Evolutionary conservation across 2,329 filamentous ascomycete species (phyloP).

Genomic region (Cercospora sp.): DNA sequence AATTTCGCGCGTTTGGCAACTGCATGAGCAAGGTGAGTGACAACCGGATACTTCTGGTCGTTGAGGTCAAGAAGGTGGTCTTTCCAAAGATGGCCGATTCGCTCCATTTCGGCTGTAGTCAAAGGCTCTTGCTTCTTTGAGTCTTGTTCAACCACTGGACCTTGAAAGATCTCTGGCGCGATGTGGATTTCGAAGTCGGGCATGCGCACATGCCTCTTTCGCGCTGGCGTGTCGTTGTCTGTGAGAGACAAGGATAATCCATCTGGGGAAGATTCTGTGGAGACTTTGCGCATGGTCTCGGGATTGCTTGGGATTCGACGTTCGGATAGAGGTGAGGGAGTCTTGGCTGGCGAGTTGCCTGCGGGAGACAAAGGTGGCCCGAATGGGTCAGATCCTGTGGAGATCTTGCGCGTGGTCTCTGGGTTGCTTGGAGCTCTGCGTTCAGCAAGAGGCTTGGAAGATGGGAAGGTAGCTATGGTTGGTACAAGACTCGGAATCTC

Average conservation of each 20-base stretch:
- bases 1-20: slow-evolving; percentile 16
- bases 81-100: slow-evolving; percentile 7
- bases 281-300: not conserved
- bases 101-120: slow-evolving; percentile 4
- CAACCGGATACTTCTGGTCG: slow-evolving; percentile 20
- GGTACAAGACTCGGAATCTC: not conserved
- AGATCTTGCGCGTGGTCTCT: not conserved
- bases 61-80: slow-evolving; percentile 16
- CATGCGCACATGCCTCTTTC: not conserved
- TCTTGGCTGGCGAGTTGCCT: not conserved
- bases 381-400: not conserved
- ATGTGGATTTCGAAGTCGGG: not conserved
- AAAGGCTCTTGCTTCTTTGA: not conserved
- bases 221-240: not conserved
- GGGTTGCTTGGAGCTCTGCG: not conserved
- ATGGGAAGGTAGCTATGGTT: not conserved
- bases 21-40: slow-evolving; percentile 18
- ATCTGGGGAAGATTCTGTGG: not conserved
- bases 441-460: not conserved
- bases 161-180: not conserved
- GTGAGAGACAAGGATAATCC: not conserved
- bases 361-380: not conserved
- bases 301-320: not conserved
- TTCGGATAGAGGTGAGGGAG: not conserved
- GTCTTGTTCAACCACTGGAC: not conserved